These are phyloP conservation scores for Theobroma cacao DNA, from an alignment of 345 rosid species.

Conservation along the genomic window DNA sequence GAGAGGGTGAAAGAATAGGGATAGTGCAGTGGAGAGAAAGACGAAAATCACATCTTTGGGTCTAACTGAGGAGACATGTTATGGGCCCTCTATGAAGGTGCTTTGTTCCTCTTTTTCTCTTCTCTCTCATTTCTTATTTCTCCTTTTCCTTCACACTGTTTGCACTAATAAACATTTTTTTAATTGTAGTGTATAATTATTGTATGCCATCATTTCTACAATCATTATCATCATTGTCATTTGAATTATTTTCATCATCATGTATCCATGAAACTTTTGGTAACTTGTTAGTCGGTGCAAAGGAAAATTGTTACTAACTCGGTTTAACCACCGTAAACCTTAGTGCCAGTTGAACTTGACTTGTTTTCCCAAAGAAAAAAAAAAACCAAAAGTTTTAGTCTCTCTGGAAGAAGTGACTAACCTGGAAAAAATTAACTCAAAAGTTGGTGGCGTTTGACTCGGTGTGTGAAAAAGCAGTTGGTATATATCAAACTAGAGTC, in stretches of 20 bases:
- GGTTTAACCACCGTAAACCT: not conserved
- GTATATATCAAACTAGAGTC: not conserved
- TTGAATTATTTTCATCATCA: conserved; percentile 21
- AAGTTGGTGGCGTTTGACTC: not conserved
- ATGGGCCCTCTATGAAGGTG: conserved; percentile 55
- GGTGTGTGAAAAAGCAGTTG: not conserved
- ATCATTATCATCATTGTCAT: conserved; percentile 36
- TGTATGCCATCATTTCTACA: conserved; percentile 35
- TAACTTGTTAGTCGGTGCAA: conserved; percentile 21
- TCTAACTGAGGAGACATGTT: conserved; percentile 44
- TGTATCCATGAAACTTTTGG: not conserved
- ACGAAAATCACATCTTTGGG: conserved; percentile 51
- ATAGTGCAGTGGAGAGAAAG: conserved; percentile 31
- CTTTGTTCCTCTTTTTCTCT: conserved; percentile 34
- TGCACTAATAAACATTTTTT: conserved; percentile 19
- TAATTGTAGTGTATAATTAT: conserved; percentile 1
- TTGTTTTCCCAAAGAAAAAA: not conserved
- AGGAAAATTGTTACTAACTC: not conserved
- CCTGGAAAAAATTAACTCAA: not conserved
- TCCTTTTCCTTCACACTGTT: conserved; percentile 18
- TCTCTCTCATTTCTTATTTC: conserved; percentile 13
- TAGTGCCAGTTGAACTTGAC: not conserved
- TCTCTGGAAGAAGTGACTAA: not conserved
- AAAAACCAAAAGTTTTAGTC: too few species aligned
- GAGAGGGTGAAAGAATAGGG: conserved; percentile 26